Evolutionary conservation across 805 yeast genomes (phyloP), one percentile per base, ranked within the genome.

Genomic region (Candida piceae): DNA sequence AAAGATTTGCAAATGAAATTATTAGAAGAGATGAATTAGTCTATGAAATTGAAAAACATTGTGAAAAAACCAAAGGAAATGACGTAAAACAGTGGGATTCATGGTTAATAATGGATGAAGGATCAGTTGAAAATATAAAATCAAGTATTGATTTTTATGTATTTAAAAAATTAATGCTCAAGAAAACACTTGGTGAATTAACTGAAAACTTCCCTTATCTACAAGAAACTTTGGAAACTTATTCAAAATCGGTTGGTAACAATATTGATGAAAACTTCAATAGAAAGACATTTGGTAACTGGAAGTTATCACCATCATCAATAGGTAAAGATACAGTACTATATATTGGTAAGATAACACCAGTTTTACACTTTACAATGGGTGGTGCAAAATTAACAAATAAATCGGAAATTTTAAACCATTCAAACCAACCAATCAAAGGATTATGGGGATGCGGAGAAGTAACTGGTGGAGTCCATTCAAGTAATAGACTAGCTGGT

Each of bases 381-480:
- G 84, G 84, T 20, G 84, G 84, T 12, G 74, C 74, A 32, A 69
- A 71, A 50, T 73, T 76, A 47, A 69, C 73, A 48, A 66, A 67
- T 31, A 57, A 65, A 30, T 61, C 76, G 1, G 55, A 70, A 53
- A 50, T 61, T 42, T 35, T 70, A 36, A 45, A 62, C n/a, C 49
- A 41, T 20, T 45, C 53, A 1, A 56, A 57, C 7, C 32, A 44
- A 20, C 48, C 52, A n/a, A 63, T 75, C 7, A 44, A 55, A 2
- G 81, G 81, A 9, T 49, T 79, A 8, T 79, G 67, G 56, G 84
- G 84, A 1, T 74, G 74, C 21, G 87, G 87, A 12, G 87, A 80
- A 53, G 76, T 76, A 18, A 72, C 81, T 32, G 82, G 83, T 13
- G 86, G 87, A 31, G 76, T 80, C 8, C 86, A 80, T 51, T 85